These are phyloP conservation scores for Talaromyces verruculosus DNA, from an alignment of 2,329 filamentous ascomycete species.

Conservation along the genomic window DNA sequence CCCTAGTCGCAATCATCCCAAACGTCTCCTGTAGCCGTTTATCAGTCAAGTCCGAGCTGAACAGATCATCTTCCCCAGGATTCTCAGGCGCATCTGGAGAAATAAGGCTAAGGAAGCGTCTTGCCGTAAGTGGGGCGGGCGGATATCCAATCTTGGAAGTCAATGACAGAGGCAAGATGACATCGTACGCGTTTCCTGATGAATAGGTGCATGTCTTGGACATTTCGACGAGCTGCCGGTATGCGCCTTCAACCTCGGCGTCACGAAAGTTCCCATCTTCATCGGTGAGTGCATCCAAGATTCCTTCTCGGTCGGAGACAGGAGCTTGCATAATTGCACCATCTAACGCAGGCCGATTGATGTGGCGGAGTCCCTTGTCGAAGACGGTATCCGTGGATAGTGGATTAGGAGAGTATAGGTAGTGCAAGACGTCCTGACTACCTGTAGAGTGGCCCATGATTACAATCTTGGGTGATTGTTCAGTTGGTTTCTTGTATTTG, in stretches of 20 bases:
- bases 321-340: constrained; percentile 79
- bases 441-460: constrained; percentile 70
- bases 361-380: constrained; percentile 30
- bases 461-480: constrained; percentile 53
- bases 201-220: constrained; percentile 30
- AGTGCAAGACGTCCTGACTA: constrained; percentile 68
- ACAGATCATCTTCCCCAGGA: constrained; percentile 79
- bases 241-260: constrained; percentile 27
- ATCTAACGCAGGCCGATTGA: constrained; percentile 58
- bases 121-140: constrained; percentile 53
- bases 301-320: constrained; percentile 71
- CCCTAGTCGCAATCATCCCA: constrained; percentile 47
- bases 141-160: constrained; percentile 35
- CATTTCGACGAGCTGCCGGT: constrained; percentile 36
- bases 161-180: constrained; percentile 37
- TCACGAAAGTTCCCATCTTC: constrained; percentile 22
- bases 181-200: constrained; percentile 26
- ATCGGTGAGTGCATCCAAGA: constrained; percentile 40
- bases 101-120: constrained; percentile 59
- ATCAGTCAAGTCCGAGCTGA: constrained; percentile 72
- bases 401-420: constrained; percentile 51
- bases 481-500: constrained; percentile 30
- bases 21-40: constrained; percentile 64
- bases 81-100: constrained; percentile 53
- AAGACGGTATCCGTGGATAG: constrained; percentile 31